These are phyloP conservation scores for Xerocomellus intermedius DNA, from an alignment of 768 basidiomycete species.

Conservation along the genomic window DNA sequence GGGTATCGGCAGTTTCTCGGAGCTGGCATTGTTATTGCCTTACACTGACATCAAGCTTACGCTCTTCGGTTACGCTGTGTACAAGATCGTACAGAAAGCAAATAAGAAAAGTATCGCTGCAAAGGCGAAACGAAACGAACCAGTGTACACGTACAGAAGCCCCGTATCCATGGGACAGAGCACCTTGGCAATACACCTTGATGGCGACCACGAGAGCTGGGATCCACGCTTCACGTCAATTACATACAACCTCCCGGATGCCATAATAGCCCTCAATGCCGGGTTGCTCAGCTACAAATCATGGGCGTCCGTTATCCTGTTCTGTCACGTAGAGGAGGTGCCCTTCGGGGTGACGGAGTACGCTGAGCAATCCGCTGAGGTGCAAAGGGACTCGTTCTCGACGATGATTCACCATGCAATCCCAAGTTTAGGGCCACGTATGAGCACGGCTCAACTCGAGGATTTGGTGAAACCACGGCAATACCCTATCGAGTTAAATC, in stretches of 20 bases:
- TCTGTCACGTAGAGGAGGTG: slow-evolving; percentile 25
- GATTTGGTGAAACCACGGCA: slow-evolving; percentile 25
- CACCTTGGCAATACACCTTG: slow-evolving; percentile 37
- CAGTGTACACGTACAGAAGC: slow-evolving; percentile 37
- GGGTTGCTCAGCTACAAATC: slow-evolving; percentile 36
- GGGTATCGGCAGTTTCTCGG: slow-evolving; percentile 37
- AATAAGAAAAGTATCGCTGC: slow-evolving; percentile 33
- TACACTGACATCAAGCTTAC: slow-evolving; percentile 47
- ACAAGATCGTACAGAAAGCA: slow-evolving; percentile 32
- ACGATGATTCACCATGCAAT: slow-evolving; percentile 29
- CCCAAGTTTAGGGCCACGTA: slow-evolving; percentile 23
- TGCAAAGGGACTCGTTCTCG: slow-evolving; percentile 28
- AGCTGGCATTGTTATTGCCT: slow-evolving; percentile 47
- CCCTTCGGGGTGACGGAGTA: slow-evolving; percentile 38
- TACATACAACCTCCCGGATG: slow-evolving; percentile 35
- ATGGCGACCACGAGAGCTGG: slow-evolving; percentile 28
- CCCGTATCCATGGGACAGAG: slow-evolving; percentile 39
- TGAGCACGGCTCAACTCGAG: slow-evolving; percentile 21
- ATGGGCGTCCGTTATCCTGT: slow-evolving; percentile 39
- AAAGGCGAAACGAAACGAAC: slow-evolving; percentile 26
- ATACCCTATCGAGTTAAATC: slow-evolving; percentile 33
- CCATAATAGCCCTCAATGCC: slow-evolving; percentile 42
- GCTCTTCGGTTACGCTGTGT: slow-evolving; percentile 38
- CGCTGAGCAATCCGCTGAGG: slow-evolving; percentile 36
- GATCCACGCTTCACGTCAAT: slow-evolving; percentile 23